Conservation (phyloP, 169 alveolate species). For the Eimeria maxima region DNA sequence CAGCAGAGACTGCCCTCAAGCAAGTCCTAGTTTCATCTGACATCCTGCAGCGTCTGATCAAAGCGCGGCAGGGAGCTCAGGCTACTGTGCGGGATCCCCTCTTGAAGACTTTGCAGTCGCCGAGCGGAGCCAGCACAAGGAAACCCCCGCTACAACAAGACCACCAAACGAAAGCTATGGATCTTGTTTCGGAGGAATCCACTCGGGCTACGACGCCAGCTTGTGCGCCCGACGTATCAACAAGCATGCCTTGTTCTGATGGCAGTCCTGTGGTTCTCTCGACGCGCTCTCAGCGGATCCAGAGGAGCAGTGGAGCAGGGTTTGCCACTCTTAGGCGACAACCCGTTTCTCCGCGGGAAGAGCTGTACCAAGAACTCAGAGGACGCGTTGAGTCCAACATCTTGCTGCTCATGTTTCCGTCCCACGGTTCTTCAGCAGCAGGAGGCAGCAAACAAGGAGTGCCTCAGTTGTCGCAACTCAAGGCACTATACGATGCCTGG, state of each 20-base stretch:
- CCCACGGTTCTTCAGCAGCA: constrained; percentile 29
- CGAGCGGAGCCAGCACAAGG: neutral
- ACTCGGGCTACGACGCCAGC: constrained; percentile 10
- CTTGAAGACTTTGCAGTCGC: neutral
- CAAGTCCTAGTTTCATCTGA: neutral
- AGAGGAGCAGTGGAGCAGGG: constrained; percentile 60
- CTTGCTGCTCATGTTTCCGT: constrained; percentile 43
- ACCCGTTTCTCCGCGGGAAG: constrained; percentile 59
- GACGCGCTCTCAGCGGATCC: constrained; percentile 78
- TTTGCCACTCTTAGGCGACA: constrained; percentile 58
- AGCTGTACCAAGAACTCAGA: constrained; percentile 35
- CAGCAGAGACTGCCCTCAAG: constrained; percentile 48
- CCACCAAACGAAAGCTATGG: neutral
- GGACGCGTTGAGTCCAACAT: constrained; percentile 40
- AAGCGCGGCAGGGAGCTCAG: constrained; percentile 6
- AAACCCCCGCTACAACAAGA: neutral
- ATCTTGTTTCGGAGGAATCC: constrained; percentile 47
- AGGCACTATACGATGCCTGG: constrained; percentile 40
- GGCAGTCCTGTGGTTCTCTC: neutral
- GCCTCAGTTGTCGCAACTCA: constrained; percentile 56
- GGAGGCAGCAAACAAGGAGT: neutral
- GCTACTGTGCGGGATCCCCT: neutral
- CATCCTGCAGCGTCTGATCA: constrained; percentile 23
- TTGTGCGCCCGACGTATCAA: neutral
- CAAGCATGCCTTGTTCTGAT: neutral